Base-by-base conservation (phyloP, 1,284 basidiomycete species). In the Limonomyces culmigenus region DNA sequence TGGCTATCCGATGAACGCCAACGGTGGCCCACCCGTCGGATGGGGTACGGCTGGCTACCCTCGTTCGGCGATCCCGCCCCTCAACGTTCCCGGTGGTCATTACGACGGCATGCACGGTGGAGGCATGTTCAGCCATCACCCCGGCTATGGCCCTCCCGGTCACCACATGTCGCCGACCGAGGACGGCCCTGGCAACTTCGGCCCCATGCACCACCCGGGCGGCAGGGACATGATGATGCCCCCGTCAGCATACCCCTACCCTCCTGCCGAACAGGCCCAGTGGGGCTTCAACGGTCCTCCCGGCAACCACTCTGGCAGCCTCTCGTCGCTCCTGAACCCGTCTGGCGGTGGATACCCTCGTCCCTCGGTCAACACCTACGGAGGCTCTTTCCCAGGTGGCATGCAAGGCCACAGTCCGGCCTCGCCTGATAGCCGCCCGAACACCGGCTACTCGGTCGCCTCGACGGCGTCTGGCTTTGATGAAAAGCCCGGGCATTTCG, bases 281-380 rank as follows among this genome's bases (percentile, higher is more conserved):
- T 80, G 76, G 76, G 64, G 67, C 1, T 73, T 70, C 50, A 65
- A 69, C 18, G 68, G 66, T 47, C 59, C 69, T 1, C 67, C 74
- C 0, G 23, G 23, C n/a, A 27, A 27, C 23, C 8, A 27, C 23
- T 8, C 8, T n/a, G 70, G 73, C 40, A 79, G 72, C 47, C 62
- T 87, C 13, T 84, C 83, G 1, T 81, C 79, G 13, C 61, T 86
- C 30, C 56, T 86, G 40, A 88, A 87, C 53, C 79, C 78, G 8
- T 71, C 10, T 17, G 8, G 10, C 10, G 16, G 65, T 50, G 65
- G 65, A 3, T 78, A 77, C 43, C 51, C 8, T 47, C 50, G 49
- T 41, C 70, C 72, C 12, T 70, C 71, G 13, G 72, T 77, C 49
- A 77, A 75, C 12, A 71, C 74, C 2, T 81, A 79, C 45, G 60